These are phyloP conservation scores for Eucalyptus tenuipes DNA, from an alignment of 345 rosid species.

Conservation along the genomic window DNA sequence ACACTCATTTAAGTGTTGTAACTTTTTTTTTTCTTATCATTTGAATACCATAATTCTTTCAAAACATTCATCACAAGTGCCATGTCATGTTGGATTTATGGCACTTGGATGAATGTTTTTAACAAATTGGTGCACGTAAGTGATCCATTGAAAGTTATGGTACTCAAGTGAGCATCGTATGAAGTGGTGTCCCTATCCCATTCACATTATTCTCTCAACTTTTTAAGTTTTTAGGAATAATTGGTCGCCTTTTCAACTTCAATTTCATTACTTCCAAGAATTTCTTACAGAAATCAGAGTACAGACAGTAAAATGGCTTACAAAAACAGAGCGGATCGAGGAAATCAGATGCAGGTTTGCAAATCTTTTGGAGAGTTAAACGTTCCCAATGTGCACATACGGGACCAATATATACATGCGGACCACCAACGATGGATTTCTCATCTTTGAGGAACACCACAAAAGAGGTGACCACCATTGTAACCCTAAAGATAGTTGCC, in stretches of 20 bases:
- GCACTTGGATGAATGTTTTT: not conserved
- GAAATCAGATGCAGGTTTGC: not conserved
- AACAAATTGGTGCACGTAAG: not conserved
- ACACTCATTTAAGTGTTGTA: not conserved
- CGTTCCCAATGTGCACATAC: not conserved
- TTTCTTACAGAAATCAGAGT: not conserved
- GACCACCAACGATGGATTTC: not conserved
- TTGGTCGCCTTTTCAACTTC: not conserved
- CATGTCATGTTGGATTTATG: not conserved
- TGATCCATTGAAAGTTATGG: too few relatives aligned
- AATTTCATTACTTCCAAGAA: not conserved
- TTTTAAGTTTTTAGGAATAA: not conserved
- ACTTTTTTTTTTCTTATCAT: not conserved
- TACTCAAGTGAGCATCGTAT: fast-evolving
- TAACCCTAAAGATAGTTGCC: not conserved
- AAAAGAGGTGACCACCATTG: not conserved
- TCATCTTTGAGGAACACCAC: not conserved
- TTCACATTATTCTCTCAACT: not conserved
- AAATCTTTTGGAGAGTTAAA: not conserved
- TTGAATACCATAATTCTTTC: too few relatives aligned
- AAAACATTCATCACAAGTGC: not conserved
- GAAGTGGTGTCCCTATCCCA: not conserved
- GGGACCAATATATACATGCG: not conserved
- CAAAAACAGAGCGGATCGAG: not conserved
- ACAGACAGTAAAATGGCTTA: not conserved